A percentile compares a stretch with the other conserved stretches of the same genome.
Conservation (phyloP, 331 rosid species). For the Arachis monticola region DNA sequence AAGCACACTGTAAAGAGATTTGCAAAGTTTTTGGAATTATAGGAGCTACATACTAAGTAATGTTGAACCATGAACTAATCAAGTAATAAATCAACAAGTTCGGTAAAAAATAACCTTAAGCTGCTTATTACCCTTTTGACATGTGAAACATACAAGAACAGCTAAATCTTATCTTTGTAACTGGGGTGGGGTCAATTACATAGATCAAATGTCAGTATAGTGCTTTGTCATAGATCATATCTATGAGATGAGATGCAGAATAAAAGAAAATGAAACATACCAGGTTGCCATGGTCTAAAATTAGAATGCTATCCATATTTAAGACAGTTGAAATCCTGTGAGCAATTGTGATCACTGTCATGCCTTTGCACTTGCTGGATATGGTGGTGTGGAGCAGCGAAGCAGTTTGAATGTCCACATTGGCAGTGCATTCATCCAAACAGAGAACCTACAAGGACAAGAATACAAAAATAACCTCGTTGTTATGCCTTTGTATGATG, state of each 20-base stretch:
- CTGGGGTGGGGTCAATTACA: too few relatives aligned
- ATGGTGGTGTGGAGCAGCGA: constrained; percentile 74
- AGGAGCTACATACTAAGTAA: background rate
- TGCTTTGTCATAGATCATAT: too few relatives aligned
- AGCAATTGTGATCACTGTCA: constrained; percentile 91
- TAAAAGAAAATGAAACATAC: constrained; percentile 50
- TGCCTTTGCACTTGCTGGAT: constrained; percentile 78
- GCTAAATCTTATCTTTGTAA: too few relatives aligned
- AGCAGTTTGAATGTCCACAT: constrained; percentile 85
- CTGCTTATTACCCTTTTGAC: constrained; percentile 1
- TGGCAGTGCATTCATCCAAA: constrained; percentile 99
- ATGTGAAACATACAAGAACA: background rate
- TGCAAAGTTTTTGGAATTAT: background rate
- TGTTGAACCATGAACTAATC: background rate
- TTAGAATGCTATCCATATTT: constrained; percentile 76
- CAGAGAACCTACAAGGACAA: constrained; percentile 69
- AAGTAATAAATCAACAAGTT: background rate
- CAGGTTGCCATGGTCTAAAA: constrained; percentile 90
- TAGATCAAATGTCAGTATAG: too few relatives aligned
- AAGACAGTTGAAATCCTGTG: constrained; percentile 90
- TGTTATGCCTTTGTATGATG: background rate
- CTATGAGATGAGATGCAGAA: constrained; percentile 2
- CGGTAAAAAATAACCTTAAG: constrained; percentile 14
- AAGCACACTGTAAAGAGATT: background rate
- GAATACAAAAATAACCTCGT: constrained; percentile 17